Percentiles rank a stretch among this genome's conserved stretches.
These are phyloP conservation scores for Pezicula radicicola DNA, from an alignment of 2,329 filamentous ascomycete species.

Conservation along the genomic window DNA sequence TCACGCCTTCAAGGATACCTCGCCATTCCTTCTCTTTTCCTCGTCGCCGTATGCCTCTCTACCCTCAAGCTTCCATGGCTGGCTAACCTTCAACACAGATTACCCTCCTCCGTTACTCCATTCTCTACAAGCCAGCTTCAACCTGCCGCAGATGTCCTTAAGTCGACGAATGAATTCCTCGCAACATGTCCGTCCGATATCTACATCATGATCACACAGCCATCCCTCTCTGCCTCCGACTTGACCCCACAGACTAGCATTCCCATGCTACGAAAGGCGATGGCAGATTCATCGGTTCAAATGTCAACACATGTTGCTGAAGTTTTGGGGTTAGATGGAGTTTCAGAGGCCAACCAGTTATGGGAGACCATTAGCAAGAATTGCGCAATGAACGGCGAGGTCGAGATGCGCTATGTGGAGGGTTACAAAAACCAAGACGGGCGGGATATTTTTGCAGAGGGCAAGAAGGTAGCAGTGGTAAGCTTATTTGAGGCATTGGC, in stretches of 20 bases:
- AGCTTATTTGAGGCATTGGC: slow-evolving; percentile 40
- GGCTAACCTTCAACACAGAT: slow-evolving; percentile 9
- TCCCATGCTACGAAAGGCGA: slow-evolving; percentile 42
- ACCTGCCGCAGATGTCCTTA: slow-evolving; percentile 15
- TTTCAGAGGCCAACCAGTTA: slow-evolving; percentile 37
- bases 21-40: slow-evolving; percentile 86
- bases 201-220: slow-evolving; percentile 78
- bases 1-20: slow-evolving; percentile 79
- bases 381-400: slow-evolving; percentile 39
- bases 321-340: slow-evolving; percentile 45
- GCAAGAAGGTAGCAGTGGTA: slow-evolving; percentile 31
- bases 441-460: neutral
- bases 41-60: slow-evolving; percentile 34
- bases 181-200: slow-evolving; percentile 67
- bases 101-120: slow-evolving; percentile 11
- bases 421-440: neutral
- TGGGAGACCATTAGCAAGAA: slow-evolving; percentile 40
- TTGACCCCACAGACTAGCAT: slow-evolving; percentile 50
- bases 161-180: slow-evolving; percentile 42
- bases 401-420: neutral
- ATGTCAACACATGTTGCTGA: slow-evolving; percentile 44
- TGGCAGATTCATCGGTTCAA: slow-evolving; percentile 13
- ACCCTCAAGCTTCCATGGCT: slow-evolving; percentile 3
- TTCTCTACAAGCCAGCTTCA: slow-evolving; percentile 17
- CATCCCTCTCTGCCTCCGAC: slow-evolving; percentile 69